These are phyloP conservation scores for Abrus precatorius DNA, from an alignment of 306 rosid species.

Conservation along the genomic window DNA sequence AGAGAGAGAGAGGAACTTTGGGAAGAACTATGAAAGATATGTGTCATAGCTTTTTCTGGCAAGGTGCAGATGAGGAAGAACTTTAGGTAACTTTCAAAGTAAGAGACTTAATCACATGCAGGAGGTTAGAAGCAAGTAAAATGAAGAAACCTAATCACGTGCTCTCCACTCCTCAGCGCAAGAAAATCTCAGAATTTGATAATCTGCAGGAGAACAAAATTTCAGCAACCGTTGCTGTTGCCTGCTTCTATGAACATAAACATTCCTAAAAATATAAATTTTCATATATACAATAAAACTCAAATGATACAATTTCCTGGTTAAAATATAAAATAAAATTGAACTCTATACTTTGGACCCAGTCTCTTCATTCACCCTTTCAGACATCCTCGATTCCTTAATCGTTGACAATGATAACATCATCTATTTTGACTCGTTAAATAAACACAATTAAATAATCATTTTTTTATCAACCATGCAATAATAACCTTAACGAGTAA, in stretches of 20 bases:
- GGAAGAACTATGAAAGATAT: no score
- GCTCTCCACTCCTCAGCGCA: not conserved
- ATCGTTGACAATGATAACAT: not conserved
- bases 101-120: no score
- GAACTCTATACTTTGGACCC: no score
- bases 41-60: no score
- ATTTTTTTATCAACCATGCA: not conserved
- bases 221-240: no score
- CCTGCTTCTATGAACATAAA: not conserved
- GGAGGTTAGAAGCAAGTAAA: not conserved
- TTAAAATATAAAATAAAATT: not conserved
- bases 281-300: not conserved
- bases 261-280: not conserved
- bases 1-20: not conserved
- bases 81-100: not conserved
- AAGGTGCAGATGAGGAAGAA: not conserved
- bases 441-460: not conserved
- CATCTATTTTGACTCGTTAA: not conserved
- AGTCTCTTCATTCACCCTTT: constrained; percentile 13
- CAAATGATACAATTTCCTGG: not conserved
- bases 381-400: constrained; percentile 1
- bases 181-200: not conserved
- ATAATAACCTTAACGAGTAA: constrained; percentile 56
- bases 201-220: not conserved
- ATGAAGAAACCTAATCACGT: not conserved